These are phyloP conservation scores for Zygosaccharomyces bailii DNA, from an alignment of 805 yeast genomes.

Conservation along the genomic window DNA sequence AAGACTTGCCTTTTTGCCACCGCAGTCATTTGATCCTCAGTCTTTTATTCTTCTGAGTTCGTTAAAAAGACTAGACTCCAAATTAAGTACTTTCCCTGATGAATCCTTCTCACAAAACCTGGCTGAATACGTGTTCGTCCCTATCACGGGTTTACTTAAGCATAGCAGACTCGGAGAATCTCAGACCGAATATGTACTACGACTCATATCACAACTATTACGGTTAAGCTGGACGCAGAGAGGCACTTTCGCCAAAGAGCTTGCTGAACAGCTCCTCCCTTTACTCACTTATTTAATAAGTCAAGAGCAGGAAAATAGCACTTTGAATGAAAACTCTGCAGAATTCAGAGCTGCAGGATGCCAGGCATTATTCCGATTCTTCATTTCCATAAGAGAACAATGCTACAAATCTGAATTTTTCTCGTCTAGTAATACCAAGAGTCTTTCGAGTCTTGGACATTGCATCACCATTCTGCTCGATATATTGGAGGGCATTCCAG, in stretches of 20 bases:
- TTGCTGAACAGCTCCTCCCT: constrained; percentile 47
- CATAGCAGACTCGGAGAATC: constrained; percentile 45
- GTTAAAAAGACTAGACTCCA: constrained; percentile 35
- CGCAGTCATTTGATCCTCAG: constrained; percentile 33
- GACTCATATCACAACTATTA: constrained; percentile 45
- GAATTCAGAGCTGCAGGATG: constrained; percentile 41
- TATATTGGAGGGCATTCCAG: constrained; percentile 28
- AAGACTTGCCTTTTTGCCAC: constrained; percentile 42
- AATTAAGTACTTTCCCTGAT: constrained; percentile 18
- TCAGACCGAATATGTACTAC: constrained; percentile 44
- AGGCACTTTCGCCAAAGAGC: constrained; percentile 36
- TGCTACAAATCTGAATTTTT: constrained; percentile 20
- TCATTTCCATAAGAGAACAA: constrained; percentile 36
- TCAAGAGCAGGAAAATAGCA: constrained; percentile 26
- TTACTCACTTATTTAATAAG: constrained; percentile 44
- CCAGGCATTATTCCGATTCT: constrained; percentile 30
- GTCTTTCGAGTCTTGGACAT: constrained; percentile 47
- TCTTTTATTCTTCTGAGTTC: constrained; percentile 35
- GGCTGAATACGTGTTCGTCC: constrained; percentile 63
- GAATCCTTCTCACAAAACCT: constrained; percentile 38
- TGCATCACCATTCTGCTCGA: constrained; percentile 44
- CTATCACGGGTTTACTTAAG: constrained; percentile 52
- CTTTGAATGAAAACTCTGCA: constrained; percentile 31
- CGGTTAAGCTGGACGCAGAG: constrained; percentile 45
- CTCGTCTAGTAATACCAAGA: constrained; percentile 20